Evolutionary conservation across 306 rosid genomes (phyloP), one percentile per base, ranked within the genome.

Genomic region (Oemleria cerasiformis): DNA sequence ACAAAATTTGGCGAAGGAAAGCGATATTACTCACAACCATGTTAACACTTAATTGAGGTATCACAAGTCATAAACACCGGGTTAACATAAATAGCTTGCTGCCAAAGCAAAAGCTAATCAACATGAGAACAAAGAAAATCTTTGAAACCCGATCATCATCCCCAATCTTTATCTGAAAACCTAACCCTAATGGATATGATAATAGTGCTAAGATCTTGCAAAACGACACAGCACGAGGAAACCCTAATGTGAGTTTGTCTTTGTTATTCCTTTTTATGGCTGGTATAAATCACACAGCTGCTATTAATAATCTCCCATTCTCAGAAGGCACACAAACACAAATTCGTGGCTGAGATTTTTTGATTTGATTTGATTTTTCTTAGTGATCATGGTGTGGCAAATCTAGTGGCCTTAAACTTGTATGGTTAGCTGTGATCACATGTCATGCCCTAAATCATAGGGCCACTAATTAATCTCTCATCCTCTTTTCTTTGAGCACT

Each of bases 391-490:
- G 41, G 11, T 1, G 44, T 51, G 44, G 49, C 23, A 19, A 40
- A 68, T 17, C 9, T 48, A 55, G 59, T 74, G 65, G 65, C 41
- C 66, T 21, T 41, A 50, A 74, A 75, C 39, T 71, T 17, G 48
- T 43, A 50, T 67, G 48, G 75, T 65, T 47, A 63, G 74, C 39
- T 77, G 63, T 73, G 58, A 5, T 79, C 88, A 83, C 89, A 84
- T 86, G 91, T 36, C 55, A 49, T 75, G 63, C 63, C 65, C 77
- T 73, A 74, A 53, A 61, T 57, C 13, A 68, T 14, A 47, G 57
- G 49, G 65, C 84, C 85, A 80, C 75, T 73, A 82, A 80, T 71
- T 73, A 82, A 78, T 71, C 70, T 51, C 75, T 59, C 45, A 71
- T 68, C 64, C 71, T 41, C 25, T 68, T 34, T 50, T 63, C 77